phyloP scores from a whole-genome alignment of 179 eudicot genomes.

The Amaranthus tricolor region DNA sequence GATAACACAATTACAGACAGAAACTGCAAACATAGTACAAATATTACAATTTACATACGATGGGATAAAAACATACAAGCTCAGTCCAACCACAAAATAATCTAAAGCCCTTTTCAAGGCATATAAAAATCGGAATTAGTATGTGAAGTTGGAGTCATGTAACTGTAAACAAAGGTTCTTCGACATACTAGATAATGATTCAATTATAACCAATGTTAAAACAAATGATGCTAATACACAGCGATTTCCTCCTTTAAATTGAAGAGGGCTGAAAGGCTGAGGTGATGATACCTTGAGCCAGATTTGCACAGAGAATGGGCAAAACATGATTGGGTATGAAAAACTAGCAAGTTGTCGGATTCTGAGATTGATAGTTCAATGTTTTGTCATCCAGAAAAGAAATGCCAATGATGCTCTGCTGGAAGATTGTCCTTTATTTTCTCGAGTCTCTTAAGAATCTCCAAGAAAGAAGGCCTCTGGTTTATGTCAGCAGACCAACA shows the following conservation, averaged over 20 bases:
- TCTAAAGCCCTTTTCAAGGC: neutral
- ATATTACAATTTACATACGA: neutral
- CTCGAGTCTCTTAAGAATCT: conserved; percentile 83
- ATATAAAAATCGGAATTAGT: conserved; percentile 5
- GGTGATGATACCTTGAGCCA: conserved; percentile 15
- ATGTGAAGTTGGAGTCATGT: neutral
- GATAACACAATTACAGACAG: too few relatives aligned
- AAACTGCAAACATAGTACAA: neutral
- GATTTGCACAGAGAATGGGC: conserved; percentile 14
- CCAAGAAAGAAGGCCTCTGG: conserved; percentile 82
- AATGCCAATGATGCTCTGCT: conserved; percentile 73
- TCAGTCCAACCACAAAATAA: conserved; percentile 1
- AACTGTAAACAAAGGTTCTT: neutral
- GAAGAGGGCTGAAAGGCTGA: neutral
- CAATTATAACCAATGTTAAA: conserved; percentile 13
- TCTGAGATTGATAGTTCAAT: conserved; percentile 8
- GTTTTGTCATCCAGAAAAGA: conserved; percentile 45
- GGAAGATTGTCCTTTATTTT: conserved; percentile 63
- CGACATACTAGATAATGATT: conserved; percentile 11
- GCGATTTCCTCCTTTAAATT: conserved; percentile 14
- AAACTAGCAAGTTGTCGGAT: neutral
- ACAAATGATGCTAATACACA: conserved; percentile 19
- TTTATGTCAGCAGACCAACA: conserved; percentile 90
- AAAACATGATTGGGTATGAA: neutral
- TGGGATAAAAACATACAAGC: neutral